These are phyloP conservation scores for Mucor plumbeus DNA, from an alignment of 371 early-diverging fungal genomes.

Conservation along the genomic window DNA sequence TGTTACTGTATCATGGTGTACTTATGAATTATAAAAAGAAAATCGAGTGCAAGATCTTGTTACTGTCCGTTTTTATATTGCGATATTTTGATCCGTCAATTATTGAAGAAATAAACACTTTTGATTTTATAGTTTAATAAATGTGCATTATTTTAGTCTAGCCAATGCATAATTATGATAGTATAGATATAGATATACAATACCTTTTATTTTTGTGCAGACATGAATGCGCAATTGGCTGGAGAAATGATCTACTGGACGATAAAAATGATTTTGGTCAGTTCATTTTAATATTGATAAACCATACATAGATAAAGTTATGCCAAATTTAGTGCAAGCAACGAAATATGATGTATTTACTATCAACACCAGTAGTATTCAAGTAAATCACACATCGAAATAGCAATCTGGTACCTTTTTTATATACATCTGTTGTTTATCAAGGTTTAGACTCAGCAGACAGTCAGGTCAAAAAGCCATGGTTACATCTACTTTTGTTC, in stretches of 20 bases:
- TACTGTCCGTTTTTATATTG: neutral
- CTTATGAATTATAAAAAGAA: neutral
- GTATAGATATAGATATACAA: neutral
- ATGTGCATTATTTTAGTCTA: neutral
- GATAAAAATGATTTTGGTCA: neutral
- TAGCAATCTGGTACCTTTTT: neutral
- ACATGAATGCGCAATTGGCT: neutral
- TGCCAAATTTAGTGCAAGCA: no score
- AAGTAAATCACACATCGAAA: no score
- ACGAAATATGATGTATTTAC: no score
- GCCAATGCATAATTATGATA: neutral
- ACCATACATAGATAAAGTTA: no score
- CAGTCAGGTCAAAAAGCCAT: conserved; percentile 19
- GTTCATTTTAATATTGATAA: no score
- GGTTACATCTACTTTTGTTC: conserved; percentile 4
- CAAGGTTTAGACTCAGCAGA: conserved; percentile 3
- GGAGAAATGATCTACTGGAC: neutral
- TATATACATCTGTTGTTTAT: neutral
- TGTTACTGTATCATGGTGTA: neutral
- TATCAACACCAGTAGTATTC: no score
- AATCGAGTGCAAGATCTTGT: neutral
- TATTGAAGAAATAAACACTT: neutral
- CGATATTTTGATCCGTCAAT: neutral
- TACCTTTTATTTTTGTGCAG: neutral
- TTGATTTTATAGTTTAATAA: neutral